Conservation (phyloP, 805 yeast genomes). For the Candida silvatica region DNA sequence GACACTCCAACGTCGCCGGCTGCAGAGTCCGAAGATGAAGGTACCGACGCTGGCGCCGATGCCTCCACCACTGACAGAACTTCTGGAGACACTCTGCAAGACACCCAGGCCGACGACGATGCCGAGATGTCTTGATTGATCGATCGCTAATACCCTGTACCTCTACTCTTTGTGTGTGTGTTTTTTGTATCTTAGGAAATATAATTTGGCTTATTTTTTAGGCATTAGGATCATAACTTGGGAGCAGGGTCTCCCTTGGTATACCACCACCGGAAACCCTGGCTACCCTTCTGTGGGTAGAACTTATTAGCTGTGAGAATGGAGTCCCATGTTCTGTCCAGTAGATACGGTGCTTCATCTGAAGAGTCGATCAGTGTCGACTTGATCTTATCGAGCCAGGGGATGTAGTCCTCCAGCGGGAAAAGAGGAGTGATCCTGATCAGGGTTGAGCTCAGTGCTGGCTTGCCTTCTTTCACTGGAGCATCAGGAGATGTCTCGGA, state of each 20-base stretch:
- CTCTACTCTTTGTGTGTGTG: too few relatives aligned
- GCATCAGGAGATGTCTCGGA: background rate
- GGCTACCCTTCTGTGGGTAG: slow-evolving; percentile 45
- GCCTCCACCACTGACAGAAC: background rate
- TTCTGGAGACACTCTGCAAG: background rate
- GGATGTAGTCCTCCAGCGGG: slow-evolving; percentile 30
- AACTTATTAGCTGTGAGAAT: slow-evolving; percentile 42
- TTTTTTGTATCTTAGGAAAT: too few relatives aligned
- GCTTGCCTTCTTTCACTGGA: slow-evolving; percentile 18
- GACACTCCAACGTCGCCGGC: slow-evolving; percentile 4
- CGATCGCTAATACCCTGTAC: too few relatives aligned
- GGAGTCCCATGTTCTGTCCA: slow-evolving; percentile 39
- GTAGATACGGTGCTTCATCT: slow-evolving; percentile 31
- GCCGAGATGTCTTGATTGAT: too few relatives aligned
- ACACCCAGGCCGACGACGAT: slow-evolving; percentile 1
- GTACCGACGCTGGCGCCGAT: background rate
- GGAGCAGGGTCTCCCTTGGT: slow-evolving; percentile 26
- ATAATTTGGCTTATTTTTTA: too few relatives aligned
- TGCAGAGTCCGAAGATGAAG: slow-evolving; percentile 9
- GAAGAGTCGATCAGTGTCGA: slow-evolving; percentile 22
- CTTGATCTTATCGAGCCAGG: slow-evolving; percentile 41
- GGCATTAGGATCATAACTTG: slow-evolving; percentile 1
- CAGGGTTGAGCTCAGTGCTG: slow-evolving; percentile 38
- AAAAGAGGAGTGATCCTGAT: slow-evolving; percentile 46
- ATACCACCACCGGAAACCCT: slow-evolving; percentile 62